Percentiles rank a stretch among this genome's conserved stretches.
Evolutionary conservation across 371 early-diverging fungal species (phyloP).

Genomic region (Rhizopus delemar): DNA sequence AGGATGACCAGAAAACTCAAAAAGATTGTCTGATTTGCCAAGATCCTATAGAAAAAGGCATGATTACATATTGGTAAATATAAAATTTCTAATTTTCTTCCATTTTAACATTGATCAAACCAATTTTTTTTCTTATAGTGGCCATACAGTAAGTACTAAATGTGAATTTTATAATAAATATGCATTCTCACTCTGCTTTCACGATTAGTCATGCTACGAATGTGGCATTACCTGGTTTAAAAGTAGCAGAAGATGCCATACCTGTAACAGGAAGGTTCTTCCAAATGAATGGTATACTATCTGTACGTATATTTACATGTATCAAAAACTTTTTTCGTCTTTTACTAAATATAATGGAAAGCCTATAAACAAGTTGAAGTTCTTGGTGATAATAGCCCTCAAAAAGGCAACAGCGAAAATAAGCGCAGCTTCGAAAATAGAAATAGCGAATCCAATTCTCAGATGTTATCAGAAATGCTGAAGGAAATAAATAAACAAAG

Average conservation of each 20-base stretch:
- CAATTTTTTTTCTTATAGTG: slow-evolving; percentile 20
- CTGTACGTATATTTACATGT: slow-evolving; percentile 13
- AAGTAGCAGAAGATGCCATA: slow-evolving; percentile 31
- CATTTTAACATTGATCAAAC: not conserved
- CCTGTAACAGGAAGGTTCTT: slow-evolving; percentile 29
- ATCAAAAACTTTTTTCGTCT: not conserved
- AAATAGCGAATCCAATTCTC: not conserved
- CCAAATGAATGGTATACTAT: slow-evolving; percentile 34
- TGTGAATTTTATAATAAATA: not conserved
- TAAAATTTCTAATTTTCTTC: slow-evolving; percentile 42
- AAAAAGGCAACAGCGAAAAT: not conserved
- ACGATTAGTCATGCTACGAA: slow-evolving; percentile 29
- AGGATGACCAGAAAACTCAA: slow-evolving; percentile 13
- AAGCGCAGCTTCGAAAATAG: not conserved
- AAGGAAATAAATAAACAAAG: slow-evolving; percentile 11
- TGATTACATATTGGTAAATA: slow-evolving; percentile 60
- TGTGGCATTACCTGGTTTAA: slow-evolving; percentile 38
- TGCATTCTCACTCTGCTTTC: not conserved
- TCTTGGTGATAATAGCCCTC: not conserved
- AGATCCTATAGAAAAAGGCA: slow-evolving; percentile 46
- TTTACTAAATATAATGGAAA: not conserved
- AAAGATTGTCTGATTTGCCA: slow-evolving; percentile 62
- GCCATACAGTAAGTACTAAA: slow-evolving; percentile 27
- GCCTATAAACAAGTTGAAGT: slow-evolving; percentile 14
- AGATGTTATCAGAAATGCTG: slow-evolving; percentile 1